Evolutionary conservation across 2,329 filamentous ascomycete genomes (phyloP), one percentile per base, ranked within the genome.

Genomic region (Fusarium floridanum): DNA sequence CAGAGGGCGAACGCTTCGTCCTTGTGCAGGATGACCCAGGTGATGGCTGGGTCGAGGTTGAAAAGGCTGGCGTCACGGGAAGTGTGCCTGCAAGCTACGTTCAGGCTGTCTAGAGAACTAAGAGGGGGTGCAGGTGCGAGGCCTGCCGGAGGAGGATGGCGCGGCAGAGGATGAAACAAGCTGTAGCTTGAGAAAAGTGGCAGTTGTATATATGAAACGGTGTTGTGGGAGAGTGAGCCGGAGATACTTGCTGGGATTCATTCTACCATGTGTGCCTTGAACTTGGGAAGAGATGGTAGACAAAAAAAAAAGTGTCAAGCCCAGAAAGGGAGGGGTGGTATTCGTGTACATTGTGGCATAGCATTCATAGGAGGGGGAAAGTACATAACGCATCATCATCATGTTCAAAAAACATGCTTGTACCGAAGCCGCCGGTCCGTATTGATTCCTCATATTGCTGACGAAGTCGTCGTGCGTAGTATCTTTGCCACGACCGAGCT

Each of bases 1-100:
- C 82, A 1, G 96, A 97, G 83, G 97, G 97, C 1, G 97, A 99
- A 83, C 90, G 92, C 61, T 97, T 99, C 79, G 95, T 99, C 43
- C 86, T 99, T 36, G 91, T 98, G 71, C 95, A 92, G 78, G 92
- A 94, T 66, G 96, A 98, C 80, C 89, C 92, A 0, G 97, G 97
- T 2, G 97, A 98, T 85, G 97, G 97, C 0, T 99, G 97, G 97
- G 94, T 92, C 32, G 97, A 98, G 85, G 97, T 99, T 20, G 97
- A 98, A 85, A 95, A 94, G 83, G 95, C 94, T 20, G 95, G 95
- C 2, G 86, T 91, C 45, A 94, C 92, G 59, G 95, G 92, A 80
- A 98, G 95, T 82, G 97, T 99, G 64, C 97, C 97, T 55, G 95
- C 95, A 41, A 97, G 95, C 82, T 99, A 98, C 85, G 90, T 98